Percentiles rank a stretch among this genome's conserved stretches.
Evolutionary conservation across 768 basidiomycete species (phyloP).

Genomic region (Mycena maculata): DNA sequence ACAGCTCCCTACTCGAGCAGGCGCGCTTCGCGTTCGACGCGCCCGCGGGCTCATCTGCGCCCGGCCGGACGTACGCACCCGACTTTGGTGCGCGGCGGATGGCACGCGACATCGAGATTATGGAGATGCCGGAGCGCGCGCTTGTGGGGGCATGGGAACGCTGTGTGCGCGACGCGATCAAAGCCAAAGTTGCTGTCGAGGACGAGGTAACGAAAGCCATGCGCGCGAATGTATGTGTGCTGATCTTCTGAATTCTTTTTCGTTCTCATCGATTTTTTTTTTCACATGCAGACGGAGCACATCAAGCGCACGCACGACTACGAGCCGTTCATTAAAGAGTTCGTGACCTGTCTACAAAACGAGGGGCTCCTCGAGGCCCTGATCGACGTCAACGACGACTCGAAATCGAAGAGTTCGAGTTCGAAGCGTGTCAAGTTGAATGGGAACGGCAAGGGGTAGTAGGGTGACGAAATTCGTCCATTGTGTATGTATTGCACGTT

Average conservation of each 20-base stretch:
- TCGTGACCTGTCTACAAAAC: slow-evolving; percentile 53
- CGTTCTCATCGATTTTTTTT: not conserved
- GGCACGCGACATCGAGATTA: slow-evolving; percentile 54
- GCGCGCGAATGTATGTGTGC: slow-evolving; percentile 56
- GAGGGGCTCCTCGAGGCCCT: slow-evolving; percentile 60
- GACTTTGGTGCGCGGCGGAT: slow-evolving; percentile 61
- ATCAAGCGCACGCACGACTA: slow-evolving; percentile 72
- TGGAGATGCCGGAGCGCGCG: slow-evolving; percentile 54
- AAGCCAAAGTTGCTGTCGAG: slow-evolving; percentile 31
- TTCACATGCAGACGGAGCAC: slow-evolving; percentile 59
- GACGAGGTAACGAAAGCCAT: slow-evolving; percentile 48
- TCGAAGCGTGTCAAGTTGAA: slow-evolving; percentile 32
- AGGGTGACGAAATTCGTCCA: too few species aligned
- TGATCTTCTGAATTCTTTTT: not conserved
- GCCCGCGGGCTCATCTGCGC: slow-evolving; percentile 37
- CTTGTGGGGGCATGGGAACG: slow-evolving; percentile 59
- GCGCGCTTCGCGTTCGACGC: slow-evolving; percentile 47
- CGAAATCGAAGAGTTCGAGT: slow-evolving; percentile 30
- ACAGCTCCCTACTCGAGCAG: slow-evolving; percentile 47
- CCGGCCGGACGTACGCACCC: slow-evolving; percentile 49
- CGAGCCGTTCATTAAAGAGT: slow-evolving; percentile 67
- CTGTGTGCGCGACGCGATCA: slow-evolving; percentile 55
- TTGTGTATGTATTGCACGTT: too few species aligned
- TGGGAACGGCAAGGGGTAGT: slow-evolving; percentile 27
- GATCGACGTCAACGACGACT: slow-evolving; percentile 52